Evolutionary conservation across 2,329 filamentous ascomycete genomes (phyloP).

Genomic region (Colletotrichum somersetense): DNA sequence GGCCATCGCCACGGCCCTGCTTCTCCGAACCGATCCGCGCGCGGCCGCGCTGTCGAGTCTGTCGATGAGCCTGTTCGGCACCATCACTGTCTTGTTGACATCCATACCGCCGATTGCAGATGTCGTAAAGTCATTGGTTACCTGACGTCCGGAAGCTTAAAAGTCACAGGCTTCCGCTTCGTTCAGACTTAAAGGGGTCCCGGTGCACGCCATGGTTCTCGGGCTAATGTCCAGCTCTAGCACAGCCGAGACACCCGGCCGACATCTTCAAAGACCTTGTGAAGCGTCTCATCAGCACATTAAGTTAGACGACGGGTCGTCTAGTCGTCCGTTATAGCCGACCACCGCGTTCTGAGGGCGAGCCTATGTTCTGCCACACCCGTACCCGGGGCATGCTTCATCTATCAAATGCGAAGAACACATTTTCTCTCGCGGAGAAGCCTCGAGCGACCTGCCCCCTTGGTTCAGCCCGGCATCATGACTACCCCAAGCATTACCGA

Average conservation of each 20-base stretch:
- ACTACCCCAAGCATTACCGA: no score
- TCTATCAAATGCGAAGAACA: neutral
- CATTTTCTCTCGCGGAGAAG: no score
- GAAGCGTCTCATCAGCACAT: neutral
- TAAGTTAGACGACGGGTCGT: neutral
- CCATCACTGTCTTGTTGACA: constrained; percentile 69
- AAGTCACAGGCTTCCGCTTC: neutral
- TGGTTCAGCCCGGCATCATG: no score
- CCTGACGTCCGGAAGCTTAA: neutral
- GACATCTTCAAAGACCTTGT: neutral
- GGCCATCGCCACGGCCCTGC: constrained; percentile 69
- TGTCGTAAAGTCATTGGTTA: constrained; percentile 61
- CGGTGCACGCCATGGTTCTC: no score
- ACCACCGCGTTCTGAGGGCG: neutral
- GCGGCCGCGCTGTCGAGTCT: constrained; percentile 71
- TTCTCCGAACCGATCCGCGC: constrained; percentile 68
- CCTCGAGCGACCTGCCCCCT: no score
- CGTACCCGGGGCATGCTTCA: neutral
- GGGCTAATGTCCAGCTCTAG: no score
- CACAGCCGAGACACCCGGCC: no score
- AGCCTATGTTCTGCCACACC: neutral
- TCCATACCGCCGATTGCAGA: constrained; percentile 66
- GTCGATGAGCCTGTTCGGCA: constrained; percentile 72
- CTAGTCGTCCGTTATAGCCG: neutral
- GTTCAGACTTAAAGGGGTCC: no score